A percentile compares a stretch with the other conserved stretches of the same genome.
Evolutionary conservation across 129 eudicot genomes (phyloP).

Genomic region (Daucus carota): DNA sequence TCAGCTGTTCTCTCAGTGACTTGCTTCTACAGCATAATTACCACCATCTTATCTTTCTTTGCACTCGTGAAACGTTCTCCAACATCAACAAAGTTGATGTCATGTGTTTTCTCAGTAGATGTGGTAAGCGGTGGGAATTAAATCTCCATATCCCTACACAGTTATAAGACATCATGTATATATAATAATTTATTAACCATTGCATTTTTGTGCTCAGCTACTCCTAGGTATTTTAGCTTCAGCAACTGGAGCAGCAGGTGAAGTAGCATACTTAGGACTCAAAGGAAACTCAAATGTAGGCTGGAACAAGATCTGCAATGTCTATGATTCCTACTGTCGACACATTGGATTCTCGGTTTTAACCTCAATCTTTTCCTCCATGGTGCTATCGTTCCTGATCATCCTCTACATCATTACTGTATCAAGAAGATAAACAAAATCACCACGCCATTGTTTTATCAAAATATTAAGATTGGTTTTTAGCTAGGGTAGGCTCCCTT

Average conservation of each 20-base stretch:
- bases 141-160: neutral
- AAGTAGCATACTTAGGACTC: constrained; percentile 16
- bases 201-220: neutral
- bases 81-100: neutral
- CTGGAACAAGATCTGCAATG: constrained; percentile 15
- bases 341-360: constrained; percentile 14
- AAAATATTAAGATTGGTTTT: neutral
- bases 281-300: constrained; percentile 14
- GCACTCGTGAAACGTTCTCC: neutral
- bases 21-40: constrained; percentile 2
- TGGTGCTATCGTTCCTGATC: constrained; percentile 10
- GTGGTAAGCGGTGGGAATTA: neutral
- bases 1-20: neutral
- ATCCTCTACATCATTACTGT: constrained; percentile 5
- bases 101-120: neutral
- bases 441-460: neutral
- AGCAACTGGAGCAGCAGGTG: constrained; percentile 22
- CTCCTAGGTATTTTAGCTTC: constrained; percentile 15
- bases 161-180: neutral
- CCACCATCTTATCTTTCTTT: neutral
- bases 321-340: constrained; percentile 3
- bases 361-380: constrained; percentile 11
- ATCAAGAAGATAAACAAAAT: neutral
- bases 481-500: too few relatives aligned
- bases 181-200: neutral